Percentiles rank a stretch among this genome's conserved stretches.
phyloP scores from a whole-genome alignment of 2,329 filamentous ascomycete species.

The Calonectria ilicicola region DNA sequence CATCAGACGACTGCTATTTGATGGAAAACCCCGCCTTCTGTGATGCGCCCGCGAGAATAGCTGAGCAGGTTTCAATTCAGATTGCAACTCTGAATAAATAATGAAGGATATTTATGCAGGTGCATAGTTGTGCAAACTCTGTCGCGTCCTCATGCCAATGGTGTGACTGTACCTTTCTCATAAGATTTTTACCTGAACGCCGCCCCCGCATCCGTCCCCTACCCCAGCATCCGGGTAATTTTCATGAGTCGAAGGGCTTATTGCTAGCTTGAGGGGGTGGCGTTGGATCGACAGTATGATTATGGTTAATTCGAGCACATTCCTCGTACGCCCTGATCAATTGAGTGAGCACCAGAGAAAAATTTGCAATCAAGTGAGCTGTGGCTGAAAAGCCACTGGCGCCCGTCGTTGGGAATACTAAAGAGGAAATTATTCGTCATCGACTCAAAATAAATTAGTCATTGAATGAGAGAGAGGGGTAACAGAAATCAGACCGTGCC shows the following conservation, averaged over 20 bases:
- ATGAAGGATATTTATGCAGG: not conserved
- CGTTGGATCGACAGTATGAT: not conserved
- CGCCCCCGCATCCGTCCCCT: not conserved
- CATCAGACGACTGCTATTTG: not conserved
- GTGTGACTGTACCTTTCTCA: not conserved
- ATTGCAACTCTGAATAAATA: not conserved
- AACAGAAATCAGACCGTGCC: no score
- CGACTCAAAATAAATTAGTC: not conserved
- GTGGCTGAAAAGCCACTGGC: not conserved
- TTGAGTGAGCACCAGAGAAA: no score
- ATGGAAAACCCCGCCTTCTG: not conserved
- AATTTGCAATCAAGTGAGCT: not conserved
- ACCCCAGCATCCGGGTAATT: not conserved
- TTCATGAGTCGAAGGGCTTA: not conserved
- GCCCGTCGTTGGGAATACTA: not conserved
- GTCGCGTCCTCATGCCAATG: not conserved
- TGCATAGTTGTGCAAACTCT: not conserved
- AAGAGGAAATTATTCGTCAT: not conserved
- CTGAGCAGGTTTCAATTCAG: not conserved
- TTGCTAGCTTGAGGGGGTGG: conserved; percentile 6
- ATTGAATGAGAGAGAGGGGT: no score
- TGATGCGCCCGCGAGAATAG: not conserved
- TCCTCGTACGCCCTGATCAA: not conserved
- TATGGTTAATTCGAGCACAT: conserved; percentile 2
- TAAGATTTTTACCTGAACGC: not conserved